Evolutionary conservation across 257 asterid genomes (phyloP).

Genomic region (Solanum virginianum): DNA sequence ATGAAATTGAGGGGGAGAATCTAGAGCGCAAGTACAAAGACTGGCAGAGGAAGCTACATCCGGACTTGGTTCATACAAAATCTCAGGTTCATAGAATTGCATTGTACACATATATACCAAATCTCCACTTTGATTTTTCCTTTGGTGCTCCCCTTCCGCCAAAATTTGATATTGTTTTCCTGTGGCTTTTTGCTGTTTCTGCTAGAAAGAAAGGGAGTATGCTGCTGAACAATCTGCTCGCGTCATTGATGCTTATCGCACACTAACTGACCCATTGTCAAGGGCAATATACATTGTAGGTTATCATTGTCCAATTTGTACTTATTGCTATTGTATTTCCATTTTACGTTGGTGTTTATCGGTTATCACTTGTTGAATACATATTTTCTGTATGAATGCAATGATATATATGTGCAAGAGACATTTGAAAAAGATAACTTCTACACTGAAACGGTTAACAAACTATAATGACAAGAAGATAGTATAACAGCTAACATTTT

Average conservation of each 20-base stretch:
- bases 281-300: conserved; percentile 82
- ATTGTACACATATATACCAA: background rate
- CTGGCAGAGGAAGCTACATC: conserved; percentile 99
- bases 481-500: background rate
- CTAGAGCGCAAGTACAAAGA: conserved; percentile 75
- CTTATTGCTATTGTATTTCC: background rate
- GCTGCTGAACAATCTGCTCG: conserved; percentile 97
- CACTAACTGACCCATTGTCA: conserved; percentile 59
- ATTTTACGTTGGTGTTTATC: background rate
- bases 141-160: background rate
- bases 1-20: conserved; percentile 38
- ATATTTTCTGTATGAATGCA: background rate
- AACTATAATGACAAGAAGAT: background rate
- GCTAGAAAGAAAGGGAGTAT: conserved; percentile 73
- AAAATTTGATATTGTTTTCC: background rate
- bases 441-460: background rate
- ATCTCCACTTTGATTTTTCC: background rate
- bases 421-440: background rate
- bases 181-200: conserved; percentile 1
- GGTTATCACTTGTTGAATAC: background rate
- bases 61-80: conserved; percentile 88
- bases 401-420: background rate
- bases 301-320: background rate
- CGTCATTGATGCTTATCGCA: conserved; percentile 78
- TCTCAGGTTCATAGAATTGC: conserved; percentile 36